A percentile compares a stretch with the other conserved stretches of the same genome.
These are phyloP conservation scores for Aspergillus sp. DNA, from an alignment of 2,329 filamentous ascomycete genomes.

Conservation along the genomic window DNA sequence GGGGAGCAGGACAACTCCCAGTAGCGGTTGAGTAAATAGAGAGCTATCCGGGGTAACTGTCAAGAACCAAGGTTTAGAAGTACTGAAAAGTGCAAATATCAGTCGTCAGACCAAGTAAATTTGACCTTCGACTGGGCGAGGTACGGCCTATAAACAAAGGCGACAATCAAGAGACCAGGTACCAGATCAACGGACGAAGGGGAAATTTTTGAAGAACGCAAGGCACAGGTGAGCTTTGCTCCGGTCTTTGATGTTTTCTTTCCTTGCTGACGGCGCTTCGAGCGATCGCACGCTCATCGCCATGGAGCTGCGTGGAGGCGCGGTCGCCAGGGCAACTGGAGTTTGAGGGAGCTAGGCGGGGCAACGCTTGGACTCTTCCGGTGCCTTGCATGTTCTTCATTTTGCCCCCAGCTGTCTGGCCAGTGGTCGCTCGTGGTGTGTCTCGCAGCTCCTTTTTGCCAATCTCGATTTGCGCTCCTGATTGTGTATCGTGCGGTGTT, in stretches of 20 bases:
- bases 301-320: conserved; percentile 11
- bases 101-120: background rate
- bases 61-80: background rate
- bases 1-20: background rate
- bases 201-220: background rate
- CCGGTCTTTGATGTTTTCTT: conserved; percentile 1
- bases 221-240: background rate
- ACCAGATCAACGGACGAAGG: background rate
- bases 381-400: conserved; percentile 10
- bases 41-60: background rate
- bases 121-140: background rate
- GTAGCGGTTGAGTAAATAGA: background rate
- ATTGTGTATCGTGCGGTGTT: background rate
- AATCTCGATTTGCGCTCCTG: background rate
- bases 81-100: background rate
- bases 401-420: background rate
- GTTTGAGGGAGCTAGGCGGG: conserved; percentile 7
- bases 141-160: conserved; percentile 10
- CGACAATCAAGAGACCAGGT: background rate
- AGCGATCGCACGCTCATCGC: conserved; percentile 7
- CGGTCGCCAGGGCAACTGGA: conserved; percentile 17
- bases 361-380: background rate
- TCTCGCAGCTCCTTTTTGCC: background rate
- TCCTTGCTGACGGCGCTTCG: conserved; percentile 13
- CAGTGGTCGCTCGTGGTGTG: background rate